Percentiles rank a stretch among this genome's conserved stretches.
Evolutionary conservation across 2,329 filamentous ascomycete species (phyloP).

Genomic region (Hymenotorrendiella dingleyae): DNA sequence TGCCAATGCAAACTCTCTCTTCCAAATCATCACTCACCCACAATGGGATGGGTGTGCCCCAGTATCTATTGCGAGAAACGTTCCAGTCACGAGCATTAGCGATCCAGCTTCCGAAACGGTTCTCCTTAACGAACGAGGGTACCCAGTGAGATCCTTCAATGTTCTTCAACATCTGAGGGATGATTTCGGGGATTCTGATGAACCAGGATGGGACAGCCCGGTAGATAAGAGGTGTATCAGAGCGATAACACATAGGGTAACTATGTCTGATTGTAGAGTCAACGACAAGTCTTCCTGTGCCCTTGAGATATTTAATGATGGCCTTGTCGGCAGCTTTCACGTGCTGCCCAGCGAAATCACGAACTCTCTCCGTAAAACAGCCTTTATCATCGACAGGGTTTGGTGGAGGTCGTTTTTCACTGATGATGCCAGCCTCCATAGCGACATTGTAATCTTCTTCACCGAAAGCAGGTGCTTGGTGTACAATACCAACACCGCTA

Average conservation of each 20-base stretch:
- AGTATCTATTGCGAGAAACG: constrained; percentile 87
- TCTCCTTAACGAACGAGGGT: constrained; percentile 83
- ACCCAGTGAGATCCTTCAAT: constrained; percentile 91
- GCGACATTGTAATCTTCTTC: constrained; percentile 92
- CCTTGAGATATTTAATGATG: constrained; percentile 85
- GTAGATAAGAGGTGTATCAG: constrained; percentile 92
- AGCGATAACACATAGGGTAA: constrained; percentile 89
- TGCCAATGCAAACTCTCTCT: constrained; percentile 81
- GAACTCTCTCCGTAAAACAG: constrained; percentile 69
- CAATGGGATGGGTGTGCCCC: constrained; percentile 87
- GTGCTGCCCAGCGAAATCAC: constrained; percentile 78
- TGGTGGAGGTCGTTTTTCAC: constrained; percentile 69
- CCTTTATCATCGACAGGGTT: constrained; percentile 86
- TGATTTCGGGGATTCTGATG: constrained; percentile 75
- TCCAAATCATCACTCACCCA: constrained; percentile 89
- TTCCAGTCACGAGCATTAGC: constrained; percentile 91
- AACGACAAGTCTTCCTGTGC: constrained; percentile 67
- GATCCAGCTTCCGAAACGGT: constrained; percentile 88
- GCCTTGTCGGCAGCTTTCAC: constrained; percentile 90
- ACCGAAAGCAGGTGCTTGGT: constrained; percentile 89
- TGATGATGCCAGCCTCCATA: constrained; percentile 70
- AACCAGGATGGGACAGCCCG: constrained; percentile 93
- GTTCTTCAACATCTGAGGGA: constrained; percentile 84
- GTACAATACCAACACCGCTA: constrained; percentile 88
- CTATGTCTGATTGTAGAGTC: constrained; percentile 87